phyloP scores from a whole-genome alignment of 805 yeast genomes.

The Zygosaccharomyces rouxii region DNA sequence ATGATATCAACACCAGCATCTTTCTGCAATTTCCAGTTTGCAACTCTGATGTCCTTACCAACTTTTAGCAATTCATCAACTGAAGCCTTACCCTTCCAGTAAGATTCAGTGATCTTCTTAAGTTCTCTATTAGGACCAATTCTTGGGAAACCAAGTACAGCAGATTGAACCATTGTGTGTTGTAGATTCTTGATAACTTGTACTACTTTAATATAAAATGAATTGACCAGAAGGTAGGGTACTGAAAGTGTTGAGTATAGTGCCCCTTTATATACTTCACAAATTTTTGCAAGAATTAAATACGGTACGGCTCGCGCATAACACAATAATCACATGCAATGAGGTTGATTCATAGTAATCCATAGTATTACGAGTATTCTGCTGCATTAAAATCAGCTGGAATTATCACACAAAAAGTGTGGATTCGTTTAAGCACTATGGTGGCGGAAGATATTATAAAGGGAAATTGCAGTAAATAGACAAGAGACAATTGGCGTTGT shows the following conservation, averaged over 20 bases:
- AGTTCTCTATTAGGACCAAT: conserved; percentile 99
- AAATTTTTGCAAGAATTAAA: background rate
- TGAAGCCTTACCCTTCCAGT: conserved; percentile 93
- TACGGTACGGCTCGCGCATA: conserved; percentile 2
- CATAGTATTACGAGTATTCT: background rate
- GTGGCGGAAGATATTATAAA: background rate
- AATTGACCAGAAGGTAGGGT: background rate
- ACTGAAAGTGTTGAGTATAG: background rate
- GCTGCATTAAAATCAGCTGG: background rate
- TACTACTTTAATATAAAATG: background rate
- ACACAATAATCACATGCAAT: conserved; percentile 5
- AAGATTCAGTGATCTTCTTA: conserved; percentile 97
- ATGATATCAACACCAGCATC: conserved; percentile 96
- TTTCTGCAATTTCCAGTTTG: conserved; percentile 97
- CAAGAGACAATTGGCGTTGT: background rate
- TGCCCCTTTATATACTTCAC: conserved; percentile 1
- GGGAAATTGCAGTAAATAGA: background rate
- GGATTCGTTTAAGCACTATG: background rate
- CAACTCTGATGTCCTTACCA: conserved; percentile 92
- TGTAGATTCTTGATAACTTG: background rate
- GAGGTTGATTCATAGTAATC: background rate
- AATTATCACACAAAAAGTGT: background rate
- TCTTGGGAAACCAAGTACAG: conserved; percentile 99
- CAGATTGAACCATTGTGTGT: conserved; percentile 81
- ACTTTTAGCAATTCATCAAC: conserved; percentile 84